These are phyloP conservation scores for Wickerhamiella brachini DNA, from an alignment of 805 yeast species.

Conservation along the genomic window DNA sequence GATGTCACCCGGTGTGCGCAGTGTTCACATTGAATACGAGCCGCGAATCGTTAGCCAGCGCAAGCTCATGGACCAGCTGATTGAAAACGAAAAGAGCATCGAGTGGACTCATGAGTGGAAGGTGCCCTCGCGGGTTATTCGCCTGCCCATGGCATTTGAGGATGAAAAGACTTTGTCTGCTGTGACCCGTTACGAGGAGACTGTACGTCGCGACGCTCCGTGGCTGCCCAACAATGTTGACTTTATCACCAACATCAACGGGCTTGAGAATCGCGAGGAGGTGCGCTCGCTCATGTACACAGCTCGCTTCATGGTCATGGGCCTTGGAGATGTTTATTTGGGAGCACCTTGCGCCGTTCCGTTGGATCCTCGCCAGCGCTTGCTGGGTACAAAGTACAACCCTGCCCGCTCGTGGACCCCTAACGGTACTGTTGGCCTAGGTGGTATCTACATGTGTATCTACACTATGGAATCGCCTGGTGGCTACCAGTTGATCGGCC, in stretches of 20 bases:
- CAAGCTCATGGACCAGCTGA: conserved; percentile 45
- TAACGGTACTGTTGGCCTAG: conserved; percentile 94
- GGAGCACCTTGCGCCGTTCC: conserved; percentile 99
- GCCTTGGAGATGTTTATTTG: conserved; percentile 91
- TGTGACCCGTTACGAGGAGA: conserved; percentile 81
- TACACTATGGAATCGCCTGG: conserved; percentile 98
- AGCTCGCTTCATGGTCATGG: conserved; percentile 84
- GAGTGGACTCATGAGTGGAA: conserved; percentile 47
- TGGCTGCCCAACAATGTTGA: conserved; percentile 98
- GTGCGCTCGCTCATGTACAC: conserved; percentile 75
- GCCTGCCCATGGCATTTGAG: conserved; percentile 93
- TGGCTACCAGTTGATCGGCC: conserved; percentile 92
- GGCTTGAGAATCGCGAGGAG: conserved; percentile 48
- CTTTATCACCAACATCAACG: conserved; percentile 81
- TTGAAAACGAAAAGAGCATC: conserved; percentile 65
- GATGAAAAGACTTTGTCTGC: conserved; percentile 81
- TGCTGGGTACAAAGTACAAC: conserved; percentile 85
- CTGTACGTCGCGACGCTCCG: conserved; percentile 85
- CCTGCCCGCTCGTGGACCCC: conserved; percentile 95
- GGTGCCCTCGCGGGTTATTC: conserved; percentile 68
- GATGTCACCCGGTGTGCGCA: conserved; percentile 95
- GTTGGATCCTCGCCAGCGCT: conserved; percentile 87
- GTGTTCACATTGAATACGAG: conserved; percentile 79
- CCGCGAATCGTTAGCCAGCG: conserved; percentile 48
- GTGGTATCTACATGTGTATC: conserved; percentile 98